Base-by-base conservation (phyloP, 192 early-diverging fungal species). In the Irineochytrium annulatum region DNA sequence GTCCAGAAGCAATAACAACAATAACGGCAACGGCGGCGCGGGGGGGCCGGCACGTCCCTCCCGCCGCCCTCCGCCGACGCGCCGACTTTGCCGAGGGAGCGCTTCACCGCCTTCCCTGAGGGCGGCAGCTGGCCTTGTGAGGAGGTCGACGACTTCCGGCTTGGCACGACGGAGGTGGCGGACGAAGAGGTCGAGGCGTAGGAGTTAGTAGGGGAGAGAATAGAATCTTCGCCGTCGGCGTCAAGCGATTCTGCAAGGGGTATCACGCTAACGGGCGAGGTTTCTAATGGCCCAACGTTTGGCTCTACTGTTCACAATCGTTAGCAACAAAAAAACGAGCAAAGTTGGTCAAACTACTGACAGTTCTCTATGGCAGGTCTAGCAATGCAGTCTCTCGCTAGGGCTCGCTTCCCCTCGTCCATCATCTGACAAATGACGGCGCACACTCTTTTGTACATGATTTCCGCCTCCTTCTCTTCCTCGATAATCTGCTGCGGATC, bases 321-420 rank as follows among this genome's bases (percentile, higher is more conserved):
- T n/a, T n/a, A n/a, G n/a, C n/a, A n/a, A n/a, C n/a, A n/a, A n/a
- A n/a, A n/a, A n/a, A n/a, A n/a, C n/a, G n/a, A n/a, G n/a, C n/a
- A n/a, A n/a, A n/a, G n/a, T n/a, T n/a, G n/a, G n/a, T n/a, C n/a
- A n/a, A n/a, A n/a, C n/a, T n/a, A n/a, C n/a, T n/a, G n/a, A n/a
- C n/a, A n/a, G n/a, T n/a, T n/a, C n/a, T n/a, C n/a, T n/a, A 31
- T 49, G 32, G 37, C 17, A 1, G 27, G 64, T n/a, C 26, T 19
- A 65, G 33, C 20, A 22, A 2, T 11, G 22, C 65, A 41, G n/a
- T 41, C 37, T 41, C 37, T 41, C 37, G 8, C 37, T 13, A 41
- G 8, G 11, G 37, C 37, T n/a, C n/a, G 8, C 37, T 41, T 68
- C 46, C 89, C 84, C 77, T 91, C 88, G 51, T 52, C 51, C 8